These are phyloP conservation scores for Penstemon davidsonii DNA, from an alignment of 257 asterid genomes.

Conservation along the genomic window DNA sequence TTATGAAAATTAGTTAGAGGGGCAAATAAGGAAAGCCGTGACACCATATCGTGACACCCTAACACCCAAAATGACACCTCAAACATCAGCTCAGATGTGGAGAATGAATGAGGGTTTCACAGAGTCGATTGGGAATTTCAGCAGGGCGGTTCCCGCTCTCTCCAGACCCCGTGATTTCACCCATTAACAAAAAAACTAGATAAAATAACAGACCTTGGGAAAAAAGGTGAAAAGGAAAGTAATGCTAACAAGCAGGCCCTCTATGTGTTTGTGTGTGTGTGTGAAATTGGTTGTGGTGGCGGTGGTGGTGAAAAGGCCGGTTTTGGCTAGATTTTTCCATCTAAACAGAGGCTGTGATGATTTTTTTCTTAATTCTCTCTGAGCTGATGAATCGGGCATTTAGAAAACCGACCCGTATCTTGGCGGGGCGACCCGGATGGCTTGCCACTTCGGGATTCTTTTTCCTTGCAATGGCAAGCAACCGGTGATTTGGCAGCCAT, in stretches of 20 bases:
- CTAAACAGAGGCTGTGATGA: conserved; percentile 24
- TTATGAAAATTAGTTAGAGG: too few relatives aligned
- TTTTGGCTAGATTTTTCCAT: neutral
- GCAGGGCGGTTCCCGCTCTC: conserved; percentile 29
- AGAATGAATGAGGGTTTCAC: neutral
- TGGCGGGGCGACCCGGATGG: conserved; percentile 28
- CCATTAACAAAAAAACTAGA: neutral
- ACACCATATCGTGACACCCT: too few relatives aligned
- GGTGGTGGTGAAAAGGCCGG: too few relatives aligned
- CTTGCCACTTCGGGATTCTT: neutral
- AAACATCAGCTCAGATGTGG: conserved; percentile 15
- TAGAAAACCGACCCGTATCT: conserved; percentile 23
- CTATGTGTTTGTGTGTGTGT: too few relatives aligned
- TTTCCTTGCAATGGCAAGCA: neutral
- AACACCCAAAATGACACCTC: too few relatives aligned
- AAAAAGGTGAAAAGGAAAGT: neutral
- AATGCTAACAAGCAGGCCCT: too few relatives aligned
- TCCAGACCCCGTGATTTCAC: conserved; percentile 20
- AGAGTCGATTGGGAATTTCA: conserved; percentile 15
- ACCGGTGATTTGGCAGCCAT: conserved; percentile 33
- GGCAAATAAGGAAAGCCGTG: too few relatives aligned
- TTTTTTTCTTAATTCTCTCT: neutral
- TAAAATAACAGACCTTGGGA: conserved; percentile 10
- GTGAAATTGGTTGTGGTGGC: too few relatives aligned
- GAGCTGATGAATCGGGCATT: neutral